Evolutionary conservation across 805 yeast genomes (phyloP), one percentile per base, ranked within the genome.

Genomic region (Kazachstania africana): DNA sequence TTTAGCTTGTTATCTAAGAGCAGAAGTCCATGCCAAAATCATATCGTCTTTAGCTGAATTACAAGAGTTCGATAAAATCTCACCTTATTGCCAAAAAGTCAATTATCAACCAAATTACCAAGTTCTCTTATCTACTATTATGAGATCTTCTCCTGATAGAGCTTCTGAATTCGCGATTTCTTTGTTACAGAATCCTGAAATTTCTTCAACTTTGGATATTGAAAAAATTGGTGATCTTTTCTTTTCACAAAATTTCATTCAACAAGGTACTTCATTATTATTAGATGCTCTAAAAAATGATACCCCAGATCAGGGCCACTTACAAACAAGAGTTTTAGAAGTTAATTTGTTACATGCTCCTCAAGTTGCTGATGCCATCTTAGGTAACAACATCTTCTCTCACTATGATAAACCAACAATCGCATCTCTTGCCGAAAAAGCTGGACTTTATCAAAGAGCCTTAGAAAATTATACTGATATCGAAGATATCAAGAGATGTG

Each of bases 321-420:
- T 91, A 52, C 98, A 91, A 67, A 91, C 98, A 6, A 75, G 94
- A 50, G 73, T 91, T 31, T 71, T 91, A 44, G 98, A 91, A 61
- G 84, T 83, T 44, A 91, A 91, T 59, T 67, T 91, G 55, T 59
- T 83, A 53, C 93, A 87, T 56, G 98, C 98, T 12, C 99, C 99
- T 31, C 98, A 91, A 68, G 99, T 91, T 35, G 99, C 98, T 26
- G 98, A 91, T 60, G 99, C 99, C 14, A 91, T 91, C 44, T 68
- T 91, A 48, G 95, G 96, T 38, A 91, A 88, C 59, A 76, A 78
- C 38, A 88, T 91, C 83, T 91, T 93, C 64, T 75, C 87, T 43
- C 95, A 87, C 55, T 91, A 83, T 58, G 98, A 91, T 59, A 80
- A 83, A 47, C 85, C 93, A 47, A 78, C 93, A 23, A 78, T 91